These are phyloP conservation scores for Fusarium solani-melongenae DNA, from an alignment of 2,329 filamentous ascomycete genomes.

Conservation along the genomic window DNA sequence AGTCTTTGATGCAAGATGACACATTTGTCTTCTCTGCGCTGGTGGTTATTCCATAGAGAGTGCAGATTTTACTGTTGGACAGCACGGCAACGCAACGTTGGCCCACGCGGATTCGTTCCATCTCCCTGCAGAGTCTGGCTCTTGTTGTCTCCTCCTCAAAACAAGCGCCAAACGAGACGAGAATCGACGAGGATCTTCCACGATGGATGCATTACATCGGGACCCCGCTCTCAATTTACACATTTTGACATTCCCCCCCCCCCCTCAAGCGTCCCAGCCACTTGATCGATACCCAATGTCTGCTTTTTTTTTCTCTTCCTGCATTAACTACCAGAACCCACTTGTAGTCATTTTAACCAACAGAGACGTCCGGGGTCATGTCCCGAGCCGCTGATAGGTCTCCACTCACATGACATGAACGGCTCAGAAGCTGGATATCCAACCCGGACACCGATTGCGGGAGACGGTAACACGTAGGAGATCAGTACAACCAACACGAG, in stretches of 20 bases:
- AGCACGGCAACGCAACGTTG: background rate
- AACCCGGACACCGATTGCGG: background rate
- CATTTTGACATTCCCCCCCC: background rate
- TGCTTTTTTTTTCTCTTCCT: background rate
- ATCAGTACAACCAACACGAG: background rate
- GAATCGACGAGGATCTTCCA: background rate
- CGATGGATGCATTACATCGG: background rate
- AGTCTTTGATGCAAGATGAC: slow-evolving; percentile 1
- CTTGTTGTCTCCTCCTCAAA: background rate
- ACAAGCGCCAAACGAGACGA: background rate
- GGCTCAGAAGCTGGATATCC: background rate
- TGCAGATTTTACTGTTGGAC: background rate
- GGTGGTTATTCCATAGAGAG: background rate
- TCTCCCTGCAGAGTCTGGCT: background rate
- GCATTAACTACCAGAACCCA: background rate
- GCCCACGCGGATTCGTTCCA: background rate
- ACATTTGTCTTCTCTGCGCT: background rate
- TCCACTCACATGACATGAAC: background rate
- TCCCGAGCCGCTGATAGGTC: background rate
- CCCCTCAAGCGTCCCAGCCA: background rate
- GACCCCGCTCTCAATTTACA: background rate
- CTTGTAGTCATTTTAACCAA: background rate
- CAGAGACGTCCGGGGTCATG: background rate
- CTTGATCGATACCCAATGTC: background rate
- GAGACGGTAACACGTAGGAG: background rate